phyloP scores from a whole-genome alignment of 169 alveolate species.

The Plasmodium berghei region DNA sequence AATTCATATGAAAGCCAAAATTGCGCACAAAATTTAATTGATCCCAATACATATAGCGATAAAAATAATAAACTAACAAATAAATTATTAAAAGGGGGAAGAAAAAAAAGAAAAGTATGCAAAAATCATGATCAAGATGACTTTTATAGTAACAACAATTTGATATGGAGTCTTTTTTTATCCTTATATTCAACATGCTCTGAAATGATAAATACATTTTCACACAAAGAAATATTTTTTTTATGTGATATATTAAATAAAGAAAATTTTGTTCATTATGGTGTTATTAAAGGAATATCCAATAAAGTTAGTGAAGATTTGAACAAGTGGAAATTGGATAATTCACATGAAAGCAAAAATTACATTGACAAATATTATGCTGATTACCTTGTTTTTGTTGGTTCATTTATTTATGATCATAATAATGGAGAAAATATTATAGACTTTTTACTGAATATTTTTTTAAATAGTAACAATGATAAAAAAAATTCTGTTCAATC shows the following conservation, averaged over 20 bases:
- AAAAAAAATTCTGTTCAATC: not conserved
- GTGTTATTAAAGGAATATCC: not conserved
- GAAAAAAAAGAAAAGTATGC: no score
- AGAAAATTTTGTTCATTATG: not conserved
- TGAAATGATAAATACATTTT: conserved; percentile 3
- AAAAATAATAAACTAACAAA: no score
- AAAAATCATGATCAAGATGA: not conserved
- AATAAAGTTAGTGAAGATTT: conserved; percentile 11
- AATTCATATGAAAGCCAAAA: no score
- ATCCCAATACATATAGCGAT: no score
- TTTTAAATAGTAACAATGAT: not conserved
- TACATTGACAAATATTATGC: not conserved
- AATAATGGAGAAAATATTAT: not conserved
- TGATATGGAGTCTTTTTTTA: conserved; percentile 35
- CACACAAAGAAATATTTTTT: conserved; percentile 41
- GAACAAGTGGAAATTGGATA: not conserved
- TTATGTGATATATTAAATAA: conserved; percentile 31
- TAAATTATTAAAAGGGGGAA: no score
- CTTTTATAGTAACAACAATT: not conserved
- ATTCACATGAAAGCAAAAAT: not conserved
- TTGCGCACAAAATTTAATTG: no score
- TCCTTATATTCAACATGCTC: conserved; percentile 10
- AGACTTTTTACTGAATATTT: not conserved
- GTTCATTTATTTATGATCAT: not conserved
- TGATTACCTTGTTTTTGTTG: conserved; percentile 17